Conservation (phyloP, 345 rosid species). For the Tarenaya hassleriana region DNA sequence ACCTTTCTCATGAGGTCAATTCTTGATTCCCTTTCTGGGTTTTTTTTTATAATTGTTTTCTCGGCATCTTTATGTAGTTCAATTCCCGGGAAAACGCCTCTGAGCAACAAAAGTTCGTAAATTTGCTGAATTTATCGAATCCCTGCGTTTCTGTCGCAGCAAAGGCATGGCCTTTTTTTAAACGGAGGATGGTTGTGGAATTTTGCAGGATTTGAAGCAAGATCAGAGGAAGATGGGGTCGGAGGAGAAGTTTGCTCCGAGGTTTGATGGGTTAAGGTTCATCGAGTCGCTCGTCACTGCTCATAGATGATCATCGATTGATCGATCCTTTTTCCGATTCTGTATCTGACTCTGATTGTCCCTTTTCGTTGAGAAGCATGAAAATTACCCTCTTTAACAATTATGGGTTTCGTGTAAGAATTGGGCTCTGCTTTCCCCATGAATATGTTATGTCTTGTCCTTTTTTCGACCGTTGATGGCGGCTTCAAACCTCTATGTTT, state of each 20-base stretch:
- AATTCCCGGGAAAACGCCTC: too few relatives aligned
- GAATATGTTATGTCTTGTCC: too few relatives aligned
- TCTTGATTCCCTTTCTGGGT: background rate
- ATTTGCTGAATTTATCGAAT: too few relatives aligned
- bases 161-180: too few relatives aligned
- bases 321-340: background rate
- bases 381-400: too few relatives aligned
- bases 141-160: constrained; percentile 14
- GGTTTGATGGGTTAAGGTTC: constrained; percentile 78
- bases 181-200: too few relatives aligned
- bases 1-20: constrained; percentile 40
- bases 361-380: background rate
- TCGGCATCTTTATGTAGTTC: too few relatives aligned
- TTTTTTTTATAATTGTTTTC: background rate
- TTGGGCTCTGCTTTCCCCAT: too few relatives aligned
- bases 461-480: too few relatives aligned
- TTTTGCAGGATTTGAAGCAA: constrained; percentile 32
- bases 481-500: too few relatives aligned
- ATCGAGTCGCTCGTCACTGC: constrained; percentile 90
- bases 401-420: too few relatives aligned
- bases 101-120: too few relatives aligned
- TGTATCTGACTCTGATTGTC: background rate
- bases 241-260: constrained; percentile 63
- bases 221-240: constrained; percentile 32
- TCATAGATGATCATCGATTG: constrained; percentile 52